Conservation (phyloP, 2,329 filamentous ascomycete species). For the Pseudogymnoascus sp. region DNA sequence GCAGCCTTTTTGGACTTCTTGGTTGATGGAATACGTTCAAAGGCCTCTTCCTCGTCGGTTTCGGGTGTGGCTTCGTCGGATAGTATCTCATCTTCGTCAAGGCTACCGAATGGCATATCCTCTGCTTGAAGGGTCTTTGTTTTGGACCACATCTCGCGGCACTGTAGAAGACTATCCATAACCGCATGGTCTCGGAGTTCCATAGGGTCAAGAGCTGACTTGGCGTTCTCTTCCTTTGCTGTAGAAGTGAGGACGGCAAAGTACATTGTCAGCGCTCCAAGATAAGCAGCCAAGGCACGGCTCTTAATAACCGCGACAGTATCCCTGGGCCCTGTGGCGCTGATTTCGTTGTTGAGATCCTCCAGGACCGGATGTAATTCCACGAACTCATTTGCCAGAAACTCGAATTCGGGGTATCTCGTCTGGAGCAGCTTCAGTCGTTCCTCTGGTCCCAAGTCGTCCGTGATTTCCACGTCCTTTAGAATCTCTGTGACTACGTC, state of each 20-base stretch:
- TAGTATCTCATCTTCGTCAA: slow-evolving; percentile 28
- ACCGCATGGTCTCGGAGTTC: slow-evolving; percentile 84
- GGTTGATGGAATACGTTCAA: neutral
- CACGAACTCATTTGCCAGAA: slow-evolving; percentile 63
- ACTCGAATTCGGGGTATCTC: slow-evolving; percentile 88
- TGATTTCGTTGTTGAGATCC: slow-evolving; percentile 45
- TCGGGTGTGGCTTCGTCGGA: slow-evolving; percentile 14
- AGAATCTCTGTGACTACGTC: slow-evolving; percentile 79
- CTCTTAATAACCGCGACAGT: slow-evolving; percentile 61
- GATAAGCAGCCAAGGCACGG: slow-evolving; percentile 75
- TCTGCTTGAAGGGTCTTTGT: slow-evolving; percentile 55
- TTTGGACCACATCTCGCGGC: slow-evolving; percentile 71
- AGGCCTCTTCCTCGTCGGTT: slow-evolving; percentile 14
- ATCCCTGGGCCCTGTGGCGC: neutral
- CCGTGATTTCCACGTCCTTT: slow-evolving; percentile 72
- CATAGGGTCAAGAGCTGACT: slow-evolving; percentile 59
- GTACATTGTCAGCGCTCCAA: slow-evolving; percentile 84
- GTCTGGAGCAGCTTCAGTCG: slow-evolving; percentile 66
- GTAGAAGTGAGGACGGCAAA: slow-evolving; percentile 88
- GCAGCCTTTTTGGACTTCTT: slow-evolving; percentile 34
- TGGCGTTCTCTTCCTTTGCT: slow-evolving; percentile 49
- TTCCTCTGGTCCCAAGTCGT: slow-evolving; percentile 70
- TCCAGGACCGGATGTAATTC: slow-evolving; percentile 49
- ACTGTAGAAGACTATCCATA: slow-evolving; percentile 77
- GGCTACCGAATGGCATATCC: slow-evolving; percentile 30